phyloP scores from a whole-genome alignment of 2,329 filamentous ascomycete species.

The Sarocladiaceae sp. region DNA sequence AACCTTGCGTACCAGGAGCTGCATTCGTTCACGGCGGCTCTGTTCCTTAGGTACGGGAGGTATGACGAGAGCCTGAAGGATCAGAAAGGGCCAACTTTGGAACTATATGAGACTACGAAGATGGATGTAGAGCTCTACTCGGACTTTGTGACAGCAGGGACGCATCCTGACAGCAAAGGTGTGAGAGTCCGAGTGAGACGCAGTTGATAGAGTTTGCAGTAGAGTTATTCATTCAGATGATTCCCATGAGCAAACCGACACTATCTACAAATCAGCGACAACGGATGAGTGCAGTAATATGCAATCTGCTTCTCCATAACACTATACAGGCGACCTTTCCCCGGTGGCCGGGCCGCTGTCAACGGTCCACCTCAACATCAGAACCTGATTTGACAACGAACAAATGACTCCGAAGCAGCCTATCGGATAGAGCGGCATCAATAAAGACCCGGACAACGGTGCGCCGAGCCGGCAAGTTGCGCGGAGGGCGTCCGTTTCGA shows the following conservation, averaged over 20 bases:
- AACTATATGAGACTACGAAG: constrained; percentile 14
- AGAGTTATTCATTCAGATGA: too few relatives aligned
- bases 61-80: constrained; percentile 11
- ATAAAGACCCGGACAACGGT: constrained; percentile 1
- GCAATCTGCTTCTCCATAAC: too few relatives aligned
- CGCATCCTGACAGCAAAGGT: constrained; percentile 11
- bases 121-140: constrained; percentile 13
- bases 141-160: constrained; percentile 14
- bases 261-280: too few relatives aligned
- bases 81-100: constrained; percentile 13
- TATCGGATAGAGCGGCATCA: background rate
- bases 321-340: too few relatives aligned
- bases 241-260: too few relatives aligned
- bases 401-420: background rate
- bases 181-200: background rate
- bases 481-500: background rate
- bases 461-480: constrained; percentile 7
- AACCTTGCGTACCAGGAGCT: constrained; percentile 17
- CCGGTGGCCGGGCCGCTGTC: too few relatives aligned
- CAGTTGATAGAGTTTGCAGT: background rate
- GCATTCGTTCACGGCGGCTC: constrained; percentile 14
- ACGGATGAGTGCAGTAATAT: too few relatives aligned
- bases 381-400: too few relatives aligned
- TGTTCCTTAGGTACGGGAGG: constrained; percentile 15
- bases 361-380: too few relatives aligned